Base-by-base conservation (phyloP, 2,329 filamentous ascomycete genomes). In the Apiospora koreana region DNA sequence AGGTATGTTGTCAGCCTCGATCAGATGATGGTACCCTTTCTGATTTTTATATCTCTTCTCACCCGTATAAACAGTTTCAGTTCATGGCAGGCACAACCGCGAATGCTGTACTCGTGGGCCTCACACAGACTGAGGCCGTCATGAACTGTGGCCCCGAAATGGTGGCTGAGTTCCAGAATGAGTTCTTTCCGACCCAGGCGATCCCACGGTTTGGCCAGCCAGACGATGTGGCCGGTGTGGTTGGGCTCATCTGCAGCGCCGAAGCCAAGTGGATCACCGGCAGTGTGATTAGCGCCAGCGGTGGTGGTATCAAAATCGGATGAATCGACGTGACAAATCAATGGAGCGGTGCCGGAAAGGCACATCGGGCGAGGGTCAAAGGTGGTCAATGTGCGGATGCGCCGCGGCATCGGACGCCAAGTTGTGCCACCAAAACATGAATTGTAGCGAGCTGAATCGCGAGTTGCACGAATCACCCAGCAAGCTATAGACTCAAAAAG, bases 191-290 rank as follows among this genome's bases (percentile, higher is more conserved):
- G 0, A 35, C 73, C n/a, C 79, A 81, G 70, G 79, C 77, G 41
- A 75, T 79, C 1, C 79, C 79, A 0, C 73, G 75, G 0, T 75
- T 80, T 54, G 80, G 79, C 7, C 77, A 81, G 65, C 78, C 79
- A 0, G 77, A 81, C 4, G 80, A 82, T 21, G 77, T 82, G 18
- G 80, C 80, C 3, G 78, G 80, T 73, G 79, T 79, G 1, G 76
- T 81, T 10, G 78, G 80, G 0, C 72, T 82, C 28, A 70, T 82
- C 7, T 80, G 79, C n/a, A 74, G 79, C 1, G 68, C 73, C 0
- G 79, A 80, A 69, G 78, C 76, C 0, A 72, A 80, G 67, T 81
- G 80, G 80, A 79, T 81, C 18, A 82, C 80, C 0, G 80, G 80
- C 0, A 77, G 73, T 48, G 79, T 81, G 5, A 41, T 81, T 21